Evolutionary conservation across 2,329 filamentous ascomycete genomes (phyloP).

Genomic region (Fusarium pseudoanthophilum): DNA sequence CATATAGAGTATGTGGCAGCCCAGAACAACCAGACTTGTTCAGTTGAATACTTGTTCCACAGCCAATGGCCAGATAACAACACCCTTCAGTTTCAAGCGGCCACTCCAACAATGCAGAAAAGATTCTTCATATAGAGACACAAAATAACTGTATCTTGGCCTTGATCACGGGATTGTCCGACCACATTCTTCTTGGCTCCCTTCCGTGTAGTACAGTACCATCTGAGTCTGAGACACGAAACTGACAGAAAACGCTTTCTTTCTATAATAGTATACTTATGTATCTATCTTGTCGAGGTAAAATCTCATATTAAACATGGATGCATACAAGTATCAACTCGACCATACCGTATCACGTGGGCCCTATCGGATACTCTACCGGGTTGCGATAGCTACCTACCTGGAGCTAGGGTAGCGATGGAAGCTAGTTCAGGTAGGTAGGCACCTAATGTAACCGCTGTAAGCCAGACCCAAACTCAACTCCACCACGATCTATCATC

Average conservation of each 20-base stretch:
- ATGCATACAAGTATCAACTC: not conserved
- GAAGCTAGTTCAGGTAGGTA: slow-evolving; percentile 6
- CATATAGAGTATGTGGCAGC: not conserved
- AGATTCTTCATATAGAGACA: not conserved
- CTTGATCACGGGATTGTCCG: slow-evolving; percentile 28
- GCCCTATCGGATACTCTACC: slow-evolving; percentile 36
- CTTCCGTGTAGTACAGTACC: slow-evolving; percentile 18
- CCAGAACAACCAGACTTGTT: not conserved
- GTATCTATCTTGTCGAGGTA: not conserved
- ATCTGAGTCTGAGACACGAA: slow-evolving; percentile 21
- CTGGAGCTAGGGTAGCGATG: not conserved
- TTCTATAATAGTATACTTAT: too few relatives aligned
- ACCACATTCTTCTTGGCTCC: slow-evolving; percentile 12
- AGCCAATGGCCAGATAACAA: not conserved
- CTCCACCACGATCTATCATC: slow-evolving; percentile 33
- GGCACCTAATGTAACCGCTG: slow-evolving; percentile 41
- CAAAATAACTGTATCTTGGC: not conserved
- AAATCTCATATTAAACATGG: not conserved
- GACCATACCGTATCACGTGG: slow-evolving; percentile 37
- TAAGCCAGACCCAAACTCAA: slow-evolving; percentile 33
- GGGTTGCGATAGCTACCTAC: slow-evolving; percentile 7
- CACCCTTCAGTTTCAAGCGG: not conserved
- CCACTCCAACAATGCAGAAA: not conserved
- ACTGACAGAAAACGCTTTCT: not conserved
- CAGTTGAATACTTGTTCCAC: not conserved